These are phyloP conservation scores for Wickerhamiella kurtzmanii DNA, from an alignment of 805 yeast genomes.

Conservation along the genomic window DNA sequence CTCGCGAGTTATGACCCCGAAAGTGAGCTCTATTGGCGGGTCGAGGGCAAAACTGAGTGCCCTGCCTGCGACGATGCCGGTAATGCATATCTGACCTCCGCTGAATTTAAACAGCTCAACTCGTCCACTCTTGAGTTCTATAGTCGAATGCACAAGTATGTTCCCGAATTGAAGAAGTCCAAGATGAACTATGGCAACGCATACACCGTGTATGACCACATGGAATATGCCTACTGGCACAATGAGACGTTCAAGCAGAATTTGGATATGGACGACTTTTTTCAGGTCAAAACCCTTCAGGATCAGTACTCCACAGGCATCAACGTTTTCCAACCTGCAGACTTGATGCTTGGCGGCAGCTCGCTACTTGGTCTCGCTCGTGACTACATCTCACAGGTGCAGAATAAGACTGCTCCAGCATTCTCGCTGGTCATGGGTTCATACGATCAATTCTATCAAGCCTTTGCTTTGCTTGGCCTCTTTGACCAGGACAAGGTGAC, in stretches of 20 bases:
- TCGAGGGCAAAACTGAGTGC: conserved; percentile 33
- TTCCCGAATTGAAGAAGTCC: conserved; percentile 16
- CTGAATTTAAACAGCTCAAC: conserved; percentile 25
- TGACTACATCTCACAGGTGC: conserved; percentile 28
- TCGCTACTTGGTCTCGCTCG: conserved; percentile 29
- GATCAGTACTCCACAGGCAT: conserved; percentile 31
- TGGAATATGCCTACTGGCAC: conserved; percentile 32
- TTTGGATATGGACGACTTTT: conserved; percentile 24
- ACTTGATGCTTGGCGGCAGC: conserved; percentile 32
- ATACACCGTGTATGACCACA: conserved; percentile 30
- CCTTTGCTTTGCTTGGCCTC: conserved; percentile 28
- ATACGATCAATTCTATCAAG: conserved; percentile 33
- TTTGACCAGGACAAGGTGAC: conserved; percentile 24
- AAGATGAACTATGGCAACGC: conserved; percentile 30
- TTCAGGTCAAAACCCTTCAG: conserved; percentile 27
- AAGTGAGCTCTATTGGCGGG: conserved; percentile 30
- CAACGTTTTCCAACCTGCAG: conserved; percentile 22
- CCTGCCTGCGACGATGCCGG: conserved; percentile 29
- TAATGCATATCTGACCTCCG: conserved; percentile 22
- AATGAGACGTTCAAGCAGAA: conserved; percentile 27
- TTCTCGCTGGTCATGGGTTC: conserved; percentile 34
- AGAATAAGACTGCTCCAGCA: conserved; percentile 25
- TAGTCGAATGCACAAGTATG: conserved; percentile 24
- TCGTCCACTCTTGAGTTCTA: conserved; percentile 30
- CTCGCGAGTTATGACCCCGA: conserved; percentile 27